Evolutionary conservation across 768 basidiomycete species (phyloP), one percentile per base, ranked within the genome.

Genomic region (Dacryopinax spathularia): DNA sequence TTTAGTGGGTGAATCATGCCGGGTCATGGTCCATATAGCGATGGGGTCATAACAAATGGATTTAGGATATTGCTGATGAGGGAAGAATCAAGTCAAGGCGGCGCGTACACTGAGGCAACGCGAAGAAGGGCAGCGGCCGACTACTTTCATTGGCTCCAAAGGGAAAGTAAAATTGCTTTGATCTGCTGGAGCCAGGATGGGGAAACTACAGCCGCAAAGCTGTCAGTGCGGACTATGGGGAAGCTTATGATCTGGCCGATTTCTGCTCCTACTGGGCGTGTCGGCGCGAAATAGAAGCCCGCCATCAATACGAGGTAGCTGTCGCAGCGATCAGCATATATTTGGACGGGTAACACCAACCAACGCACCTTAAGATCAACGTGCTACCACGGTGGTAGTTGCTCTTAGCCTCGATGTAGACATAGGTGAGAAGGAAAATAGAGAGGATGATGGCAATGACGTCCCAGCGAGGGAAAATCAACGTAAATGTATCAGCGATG

Each of bases 401-500:
- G 69, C 89, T 89, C 78, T 88, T 92, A n/a, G 93, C 93, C 75
- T 99, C 96, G 69, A 98, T 96, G 73, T 96, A 98, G 2, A 93
- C 95, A 74, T 99, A 99, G 0, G 96, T 98, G 81, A 99, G 84
- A 66, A 98, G 75, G 81, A 98, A 99, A 77, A 99, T 93, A 0
- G 93, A 91, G 44, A 99, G 81, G 68, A 98, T 88, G 71, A 98
- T 87, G 29, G 86, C 88, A 68, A 98, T 84, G 60, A 93, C 91
- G 72, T 99, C 96, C 95, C 95, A 99, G 68, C 93, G 85, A 0
- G 96, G 96, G 82, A 99, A 96, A 65, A 98, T 92, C 62, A 99
- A 96, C 91, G 94, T 91, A 79, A 99, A 99, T 6, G 91, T 91
- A 67, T 88, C 84, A 7, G 92, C 86, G 39, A 85, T 83, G 73